Percentiles rank a stretch among this genome's conserved stretches.
Conservation (phyloP, 2,329 filamentous ascomycete species). For the Apiospora saccharicola region DNA sequence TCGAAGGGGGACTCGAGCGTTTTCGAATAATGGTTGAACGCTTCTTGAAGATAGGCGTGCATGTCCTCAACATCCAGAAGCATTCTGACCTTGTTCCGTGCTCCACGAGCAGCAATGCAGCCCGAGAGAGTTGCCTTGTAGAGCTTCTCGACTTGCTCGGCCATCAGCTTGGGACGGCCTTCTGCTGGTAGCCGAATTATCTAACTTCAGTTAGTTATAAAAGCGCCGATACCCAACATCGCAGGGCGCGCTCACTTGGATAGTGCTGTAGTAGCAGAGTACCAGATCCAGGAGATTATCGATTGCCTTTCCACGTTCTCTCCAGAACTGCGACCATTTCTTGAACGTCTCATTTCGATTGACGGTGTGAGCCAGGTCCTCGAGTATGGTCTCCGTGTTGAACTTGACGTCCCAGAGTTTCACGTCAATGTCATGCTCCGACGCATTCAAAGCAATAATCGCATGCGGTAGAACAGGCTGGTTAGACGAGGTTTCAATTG, state of each 20-base stretch:
- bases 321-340: conserved; percentile 45
- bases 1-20: conserved; percentile 56
- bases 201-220: neutral
- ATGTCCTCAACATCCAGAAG: conserved; percentile 54
- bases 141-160: conserved; percentile 53
- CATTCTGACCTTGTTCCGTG: conserved; percentile 52
- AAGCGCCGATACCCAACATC: neutral
- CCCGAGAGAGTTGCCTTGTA: conserved; percentile 47
- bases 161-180: conserved; percentile 51
- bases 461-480: conserved; percentile 59
- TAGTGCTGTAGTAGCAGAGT: conserved; percentile 53
- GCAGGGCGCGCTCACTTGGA: conserved; percentile 37
- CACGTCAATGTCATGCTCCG: conserved; percentile 42
- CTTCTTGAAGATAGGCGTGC: conserved; percentile 54
- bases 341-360: conserved; percentile 38
- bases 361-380: conserved; percentile 37
- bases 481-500: conserved; percentile 57
- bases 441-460: conserved; percentile 56
- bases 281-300: conserved; percentile 50
- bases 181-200: conserved; percentile 52
- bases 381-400: conserved; percentile 45
- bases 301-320: conserved; percentile 45
- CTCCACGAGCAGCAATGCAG: conserved; percentile 44
- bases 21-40: conserved; percentile 57
- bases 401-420: conserved; percentile 39